These are phyloP conservation scores for Candida silvatica DNA, from an alignment of 805 yeast genomes.

Conservation along the genomic window DNA sequence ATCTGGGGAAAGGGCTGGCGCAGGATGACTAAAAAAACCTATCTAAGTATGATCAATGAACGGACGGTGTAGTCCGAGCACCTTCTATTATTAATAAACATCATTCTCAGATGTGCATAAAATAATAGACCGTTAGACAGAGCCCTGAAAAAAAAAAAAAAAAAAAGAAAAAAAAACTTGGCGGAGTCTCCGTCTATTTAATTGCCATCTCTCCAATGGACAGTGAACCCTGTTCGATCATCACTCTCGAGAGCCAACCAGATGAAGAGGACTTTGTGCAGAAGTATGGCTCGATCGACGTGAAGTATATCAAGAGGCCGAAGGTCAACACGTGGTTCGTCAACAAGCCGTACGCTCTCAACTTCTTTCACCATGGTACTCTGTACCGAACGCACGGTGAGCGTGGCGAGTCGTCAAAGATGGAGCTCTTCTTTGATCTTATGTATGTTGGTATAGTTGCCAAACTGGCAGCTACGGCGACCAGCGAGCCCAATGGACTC, in stretches of 20 bases:
- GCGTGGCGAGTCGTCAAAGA: constrained; percentile 36
- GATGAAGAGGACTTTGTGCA: constrained; percentile 30
- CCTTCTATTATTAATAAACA: too few relatives aligned
- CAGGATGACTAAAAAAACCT: constrained; percentile 42
- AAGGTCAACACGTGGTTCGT: constrained; percentile 25
- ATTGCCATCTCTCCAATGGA: too few relatives aligned
- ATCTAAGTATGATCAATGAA: constrained; percentile 36
- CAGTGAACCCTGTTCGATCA: too few relatives aligned
- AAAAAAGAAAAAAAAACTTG: too few relatives aligned
- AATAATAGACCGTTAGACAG: too few relatives aligned
- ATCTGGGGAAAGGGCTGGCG: constrained; percentile 54
- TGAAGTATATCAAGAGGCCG: constrained; percentile 38
- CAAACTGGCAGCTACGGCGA: constrained; percentile 45
- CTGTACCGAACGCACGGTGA: constrained; percentile 49
- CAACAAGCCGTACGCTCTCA: constrained; percentile 48
- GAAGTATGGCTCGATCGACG: constrained; percentile 41
- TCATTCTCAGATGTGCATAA: too few relatives aligned
- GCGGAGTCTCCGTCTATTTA: too few relatives aligned
- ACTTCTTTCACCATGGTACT: constrained; percentile 50
- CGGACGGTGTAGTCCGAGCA: too few relatives aligned
- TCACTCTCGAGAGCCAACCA: too few relatives aligned
- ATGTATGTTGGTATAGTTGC: constrained; percentile 58
- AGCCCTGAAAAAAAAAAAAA: too few relatives aligned
- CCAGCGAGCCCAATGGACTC: constrained; percentile 39
- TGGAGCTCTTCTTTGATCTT: constrained; percentile 55